Evolutionary conservation across 1,284 basidiomycete species (phyloP).

Genomic region (Psilocybe mexicana): DNA sequence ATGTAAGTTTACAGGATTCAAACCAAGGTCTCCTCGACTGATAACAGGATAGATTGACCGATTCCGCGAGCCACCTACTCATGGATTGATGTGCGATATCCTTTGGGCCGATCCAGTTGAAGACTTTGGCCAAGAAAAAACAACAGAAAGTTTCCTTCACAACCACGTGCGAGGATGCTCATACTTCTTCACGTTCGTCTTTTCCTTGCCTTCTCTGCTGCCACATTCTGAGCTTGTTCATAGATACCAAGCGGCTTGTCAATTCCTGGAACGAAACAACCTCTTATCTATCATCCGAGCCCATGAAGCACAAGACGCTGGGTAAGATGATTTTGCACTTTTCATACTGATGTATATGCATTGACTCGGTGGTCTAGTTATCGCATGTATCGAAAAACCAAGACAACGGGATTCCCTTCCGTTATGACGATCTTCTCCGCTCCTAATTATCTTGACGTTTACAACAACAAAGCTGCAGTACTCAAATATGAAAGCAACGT

Average conservation of each 20-base stretch:
- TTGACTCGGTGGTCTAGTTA: constrained; percentile 51
- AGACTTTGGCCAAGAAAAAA: constrained; percentile 68
- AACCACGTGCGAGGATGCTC: constrained; percentile 94
- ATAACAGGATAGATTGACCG: constrained; percentile 85
- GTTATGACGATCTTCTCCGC: constrained; percentile 96
- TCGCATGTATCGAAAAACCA: constrained; percentile 93
- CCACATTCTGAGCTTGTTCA: constrained; percentile 6
- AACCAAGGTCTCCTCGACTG: constrained; percentile 28
- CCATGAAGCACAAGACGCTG: constrained; percentile 97
- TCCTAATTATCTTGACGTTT: constrained; percentile 66
- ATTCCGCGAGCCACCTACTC: constrained; percentile 92
- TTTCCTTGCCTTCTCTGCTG: not conserved
- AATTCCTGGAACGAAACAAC: constrained; percentile 92
- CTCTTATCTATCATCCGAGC: constrained; percentile 96
- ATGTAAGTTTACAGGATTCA: constrained; percentile 18
- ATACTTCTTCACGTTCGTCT: constrained; percentile 89
- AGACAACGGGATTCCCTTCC: constrained; percentile 88
- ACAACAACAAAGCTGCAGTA: constrained; percentile 95
- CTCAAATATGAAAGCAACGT: constrained; percentile 98
- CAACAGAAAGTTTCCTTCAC: constrained; percentile 85
- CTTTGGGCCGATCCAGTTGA: constrained; percentile 92
- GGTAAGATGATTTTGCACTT: constrained; percentile 46
- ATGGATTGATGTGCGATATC: constrained; percentile 92
- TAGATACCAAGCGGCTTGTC: constrained; percentile 91
- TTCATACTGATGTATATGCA: not conserved